Conservation (phyloP, 2,329 filamentous ascomycete species). For the Pestalotiopsis sp. region DNA sequence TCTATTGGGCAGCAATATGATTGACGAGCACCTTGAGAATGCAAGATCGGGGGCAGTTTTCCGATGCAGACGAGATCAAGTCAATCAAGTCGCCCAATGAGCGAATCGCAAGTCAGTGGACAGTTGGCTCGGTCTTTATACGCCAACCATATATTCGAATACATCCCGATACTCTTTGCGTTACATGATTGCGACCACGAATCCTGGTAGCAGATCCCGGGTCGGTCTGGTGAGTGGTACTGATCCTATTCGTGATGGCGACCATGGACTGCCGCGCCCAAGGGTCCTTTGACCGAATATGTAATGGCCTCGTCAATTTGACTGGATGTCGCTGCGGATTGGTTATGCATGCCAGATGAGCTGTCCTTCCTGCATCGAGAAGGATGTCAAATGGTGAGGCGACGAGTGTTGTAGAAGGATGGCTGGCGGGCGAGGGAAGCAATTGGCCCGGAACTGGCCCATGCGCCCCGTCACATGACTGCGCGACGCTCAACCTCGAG, state of each 20-base stretch:
- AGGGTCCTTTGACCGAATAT: neutral
- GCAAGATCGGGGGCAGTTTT: neutral
- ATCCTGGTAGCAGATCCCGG: neutral
- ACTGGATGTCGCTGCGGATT: neutral
- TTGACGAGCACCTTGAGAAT: neutral
- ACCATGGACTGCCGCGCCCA: neutral
- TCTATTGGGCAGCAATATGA: neutral
- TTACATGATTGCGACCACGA: neutral
- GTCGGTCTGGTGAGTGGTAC: neutral
- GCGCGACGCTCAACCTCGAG: slow-evolving; percentile 1
- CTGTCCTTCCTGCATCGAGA: slow-evolving; percentile 1
- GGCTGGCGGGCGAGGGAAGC: neutral
- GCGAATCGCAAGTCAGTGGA: neutral
- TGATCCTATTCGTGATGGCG: neutral
- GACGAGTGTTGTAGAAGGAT: slow-evolving; percentile 5
- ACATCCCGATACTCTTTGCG: neutral
- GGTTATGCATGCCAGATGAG: slow-evolving; percentile 9
- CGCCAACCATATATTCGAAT: neutral
- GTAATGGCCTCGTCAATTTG: neutral
- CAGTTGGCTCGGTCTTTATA: neutral
- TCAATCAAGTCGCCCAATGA: neutral
- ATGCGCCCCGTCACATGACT: slow-evolving; percentile 10
- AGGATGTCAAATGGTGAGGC: slow-evolving; percentile 3
- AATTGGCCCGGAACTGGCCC: slow-evolving; percentile 10
- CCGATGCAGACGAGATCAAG: neutral